Percentiles rank a stretch among this genome's conserved stretches.
Conservation (phyloP, 2,329 filamentous ascomycete species). For the Talaromyces sp. region DNA sequence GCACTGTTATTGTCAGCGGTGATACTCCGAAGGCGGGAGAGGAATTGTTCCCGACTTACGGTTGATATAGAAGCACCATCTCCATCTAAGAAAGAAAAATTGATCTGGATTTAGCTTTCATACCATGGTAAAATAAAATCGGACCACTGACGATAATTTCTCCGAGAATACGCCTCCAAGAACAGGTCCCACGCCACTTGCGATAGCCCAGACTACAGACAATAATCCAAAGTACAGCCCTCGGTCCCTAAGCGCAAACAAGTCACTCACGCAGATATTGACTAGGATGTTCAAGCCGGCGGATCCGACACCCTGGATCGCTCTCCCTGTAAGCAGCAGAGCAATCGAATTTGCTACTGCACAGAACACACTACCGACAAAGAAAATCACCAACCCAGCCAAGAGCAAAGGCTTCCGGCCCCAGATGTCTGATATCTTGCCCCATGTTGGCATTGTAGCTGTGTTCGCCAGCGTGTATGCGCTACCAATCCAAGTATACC, state of each 20-base stretch:
- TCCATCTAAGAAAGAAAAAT: conserved; percentile 42
- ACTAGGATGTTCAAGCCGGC: conserved; percentile 49
- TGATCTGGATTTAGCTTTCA: background rate
- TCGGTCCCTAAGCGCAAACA: conserved; percentile 46
- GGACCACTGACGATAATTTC: conserved; percentile 6
- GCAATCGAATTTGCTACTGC: conserved; percentile 46
- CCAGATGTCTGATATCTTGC: conserved; percentile 53
- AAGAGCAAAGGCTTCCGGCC: conserved; percentile 55
- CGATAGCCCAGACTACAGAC: conserved; percentile 48
- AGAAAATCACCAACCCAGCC: conserved; percentile 49
- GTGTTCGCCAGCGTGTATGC: conserved; percentile 50
- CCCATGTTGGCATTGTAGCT: conserved; percentile 31
- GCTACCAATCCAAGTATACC: conserved; percentile 54
- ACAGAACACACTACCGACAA: conserved; percentile 50
- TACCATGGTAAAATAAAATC: background rate
- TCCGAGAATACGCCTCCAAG: conserved; percentile 29
- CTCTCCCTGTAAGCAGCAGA: conserved; percentile 48
- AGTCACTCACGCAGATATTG: conserved; percentile 49
- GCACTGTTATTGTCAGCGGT: conserved; percentile 34
- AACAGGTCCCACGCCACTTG: conserved; percentile 47
- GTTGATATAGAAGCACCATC: conserved; percentile 57
- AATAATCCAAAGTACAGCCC: conserved; percentile 46
- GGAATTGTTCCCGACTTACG: conserved; percentile 23
- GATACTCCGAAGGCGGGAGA: background rate
- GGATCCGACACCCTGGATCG: conserved; percentile 49